Evolutionary conservation across 306 rosid genomes (phyloP), one percentile per base, ranked within the genome.

Genomic region (Sindora glabra): DNA sequence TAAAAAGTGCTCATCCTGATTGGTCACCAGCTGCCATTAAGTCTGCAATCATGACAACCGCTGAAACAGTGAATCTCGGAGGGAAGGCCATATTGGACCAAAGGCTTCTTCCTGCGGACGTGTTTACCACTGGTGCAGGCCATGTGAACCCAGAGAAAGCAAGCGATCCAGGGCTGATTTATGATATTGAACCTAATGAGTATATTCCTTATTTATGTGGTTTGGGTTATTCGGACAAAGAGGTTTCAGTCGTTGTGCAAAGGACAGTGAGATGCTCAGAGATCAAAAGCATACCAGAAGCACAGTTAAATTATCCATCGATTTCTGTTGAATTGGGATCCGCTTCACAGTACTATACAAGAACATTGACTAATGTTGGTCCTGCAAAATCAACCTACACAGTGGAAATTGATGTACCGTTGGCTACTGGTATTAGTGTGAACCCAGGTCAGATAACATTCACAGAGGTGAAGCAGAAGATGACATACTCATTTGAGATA

Each of bases 21-120:
- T 86, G 88, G 95, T 80, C 87, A 4, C 95, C 81, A 0, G 87
- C 88, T 7, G 82, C 87, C 10, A 77, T 83, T 8, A 86, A 86
- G 26, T 86, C 87, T 5, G 80, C 88, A 2, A 76, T 80, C 45
- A 80, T 80, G 79, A 80, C 82, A 17, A 72, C 71, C 1, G 85
- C 82, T 0, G 3, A 56, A 36, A 61, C 68, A 0, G 1, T 12
- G 5, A 80, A 76, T 58, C 74, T 80, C 1, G 81, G 44, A 15
- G 85, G 85, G 0, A 0, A 1, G 0, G 74, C 79, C n/a, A 69
- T 80, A 29, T 0, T 62, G 10, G 79, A 80, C 23, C 58, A 80
- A 51, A 69, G 50, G 42, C 74, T 8, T 69, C 19, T 55, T 18
- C 74, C 71, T 3, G 79, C 90, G 2, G 76, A 78, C 46, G 10